These are phyloP conservation scores for Globisporangium viniferum DNA, from an alignment of 352 stramenopile species.

Conservation along the genomic window DNA sequence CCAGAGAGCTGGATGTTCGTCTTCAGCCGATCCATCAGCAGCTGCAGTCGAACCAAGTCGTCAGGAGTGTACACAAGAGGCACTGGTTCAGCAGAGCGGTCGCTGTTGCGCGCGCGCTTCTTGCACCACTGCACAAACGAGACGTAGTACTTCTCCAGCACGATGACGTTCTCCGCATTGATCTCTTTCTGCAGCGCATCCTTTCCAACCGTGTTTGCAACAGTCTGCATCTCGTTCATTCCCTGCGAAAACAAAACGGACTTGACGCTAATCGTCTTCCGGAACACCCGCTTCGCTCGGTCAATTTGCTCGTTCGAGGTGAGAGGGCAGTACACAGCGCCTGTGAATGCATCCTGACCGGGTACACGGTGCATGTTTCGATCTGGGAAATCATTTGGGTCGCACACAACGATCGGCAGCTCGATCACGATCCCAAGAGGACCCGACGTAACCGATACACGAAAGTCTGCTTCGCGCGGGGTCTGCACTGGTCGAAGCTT, in stretches of 20 bases:
- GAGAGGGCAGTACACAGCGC: conserved; percentile 65
- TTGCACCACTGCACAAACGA: conserved; percentile 37
- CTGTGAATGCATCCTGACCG: conserved; percentile 72
- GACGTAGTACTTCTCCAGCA: conserved; percentile 56
- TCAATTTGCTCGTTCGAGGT: conserved; percentile 40
- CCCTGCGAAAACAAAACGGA: conserved; percentile 86
- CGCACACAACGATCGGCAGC: conserved; percentile 65
- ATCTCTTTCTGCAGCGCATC: conserved; percentile 79
- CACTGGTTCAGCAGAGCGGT: neutral
- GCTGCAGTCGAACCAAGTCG: conserved; percentile 31
- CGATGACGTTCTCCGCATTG: conserved; percentile 66
- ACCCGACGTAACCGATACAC: conserved; percentile 66
- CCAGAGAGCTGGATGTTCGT: conserved; percentile 44
- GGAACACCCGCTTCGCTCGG: conserved; percentile 59
- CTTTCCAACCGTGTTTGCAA: conserved; percentile 86
- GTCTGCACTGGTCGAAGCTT: conserved; percentile 69
- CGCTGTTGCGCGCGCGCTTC: conserved; percentile 18
- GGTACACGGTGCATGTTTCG: conserved; percentile 71
- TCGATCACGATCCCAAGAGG: conserved; percentile 64
- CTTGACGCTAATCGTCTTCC: conserved; percentile 56
- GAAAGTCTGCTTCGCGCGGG: conserved; percentile 56
- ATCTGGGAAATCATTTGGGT: conserved; percentile 32
- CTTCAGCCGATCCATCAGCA: conserved; percentile 35
- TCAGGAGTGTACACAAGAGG: conserved; percentile 26
- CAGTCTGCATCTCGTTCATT: conserved; percentile 93